Percentiles rank a stretch among this genome's conserved stretches.
These are phyloP conservation scores for Cercophora newfieldiana DNA, from an alignment of 495 filamentous ascomycete species.

Conservation along the genomic window DNA sequence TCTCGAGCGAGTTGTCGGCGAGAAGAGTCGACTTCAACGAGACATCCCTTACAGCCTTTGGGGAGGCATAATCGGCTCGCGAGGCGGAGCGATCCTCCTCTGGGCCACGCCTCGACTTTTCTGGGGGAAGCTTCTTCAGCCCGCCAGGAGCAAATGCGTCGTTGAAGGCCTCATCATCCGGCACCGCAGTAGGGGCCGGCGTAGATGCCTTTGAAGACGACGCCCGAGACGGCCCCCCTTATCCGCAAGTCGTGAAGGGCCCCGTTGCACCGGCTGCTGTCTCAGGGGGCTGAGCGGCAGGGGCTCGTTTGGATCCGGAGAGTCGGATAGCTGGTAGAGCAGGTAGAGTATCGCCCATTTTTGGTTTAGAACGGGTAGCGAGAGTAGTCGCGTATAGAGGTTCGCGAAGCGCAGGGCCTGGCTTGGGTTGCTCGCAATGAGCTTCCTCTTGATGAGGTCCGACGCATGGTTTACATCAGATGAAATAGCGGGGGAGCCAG, in stretches of 20 bases:
- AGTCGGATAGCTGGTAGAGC: slow-evolving; percentile 75
- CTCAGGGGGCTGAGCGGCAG: slow-evolving; percentile 33
- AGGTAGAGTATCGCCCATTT: slow-evolving; percentile 97
- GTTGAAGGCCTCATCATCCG: slow-evolving; percentile 44
- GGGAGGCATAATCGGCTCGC: slow-evolving; percentile 20
- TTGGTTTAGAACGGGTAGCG: slow-evolving; percentile 85
- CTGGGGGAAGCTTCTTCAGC: slow-evolving; percentile 43
- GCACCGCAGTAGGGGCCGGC: slow-evolving; percentile 23
- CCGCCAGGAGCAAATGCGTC: slow-evolving; percentile 60
- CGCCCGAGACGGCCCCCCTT: slow-evolving; percentile 25
- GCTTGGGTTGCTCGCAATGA: slow-evolving; percentile 76
- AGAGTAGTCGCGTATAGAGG: slow-evolving; percentile 80
- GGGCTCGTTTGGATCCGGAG: slow-evolving; percentile 51
- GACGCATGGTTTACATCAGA: slow-evolving; percentile 84
- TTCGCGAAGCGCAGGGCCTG: slow-evolving; percentile 87
- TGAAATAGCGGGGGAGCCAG: slow-evolving; percentile 36
- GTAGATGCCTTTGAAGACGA: slow-evolving; percentile 29
- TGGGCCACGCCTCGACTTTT: slow-evolving; percentile 26
- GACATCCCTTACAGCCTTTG: slow-evolving; percentile 40
- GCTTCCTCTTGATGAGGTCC: slow-evolving; percentile 84
- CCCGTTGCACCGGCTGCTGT: slow-evolving; percentile 26
- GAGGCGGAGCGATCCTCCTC: slow-evolving; percentile 24
- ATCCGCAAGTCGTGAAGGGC: slow-evolving; percentile 20
- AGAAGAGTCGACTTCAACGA: slow-evolving; percentile 52
- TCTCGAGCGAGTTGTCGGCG: slow-evolving; percentile 51